Evolutionary conservation across 2,329 filamentous ascomycete genomes (phyloP), one percentile per base, ranked within the genome.

Genomic region (Dothistroma septosporum): DNA sequence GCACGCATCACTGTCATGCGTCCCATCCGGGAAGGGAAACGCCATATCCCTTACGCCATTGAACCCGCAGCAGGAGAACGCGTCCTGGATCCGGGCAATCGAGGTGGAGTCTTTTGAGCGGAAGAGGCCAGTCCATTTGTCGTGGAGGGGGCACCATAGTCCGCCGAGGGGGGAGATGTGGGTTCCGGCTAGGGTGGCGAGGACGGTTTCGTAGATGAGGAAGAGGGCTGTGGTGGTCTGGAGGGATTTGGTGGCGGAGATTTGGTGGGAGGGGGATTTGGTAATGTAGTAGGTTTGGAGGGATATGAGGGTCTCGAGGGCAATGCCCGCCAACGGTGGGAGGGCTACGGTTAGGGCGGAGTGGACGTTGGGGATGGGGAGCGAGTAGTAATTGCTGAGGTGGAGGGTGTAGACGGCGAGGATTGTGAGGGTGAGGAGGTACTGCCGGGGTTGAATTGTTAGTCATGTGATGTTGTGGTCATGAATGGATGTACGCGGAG

Each of bases 51-150:
- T 73, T 31, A 84, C 70, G 4, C 77, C 80, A 58, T 79, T 79
- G 35, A 89, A 77, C 0, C 88, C 88, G 66, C 88, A 91, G 75
- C 88, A 91, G 8, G 81, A 70, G 33, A 89, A 81, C 0, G 80
- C 72, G 69, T 91, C 85, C 68, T 91, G 88, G 55, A 91, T 87
- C 1, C 75, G 73, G 47, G 79, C 76, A 59, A 91, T 82, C 1
- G 78, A 72, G 5, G 69, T 68, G 0, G 64, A 78, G 58, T 89
- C 77, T 61, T 86, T 84, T 0, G 68, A 66, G 0, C 65, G 71
- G 66, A 79, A 90, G 60, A 89, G 69, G 2, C 61, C 64, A 65
- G 78, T 75, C 88, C 88, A 91, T 44, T 71, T 73, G 2, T 76
- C 75, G 9, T 83, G 76, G n/a, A 90, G 73, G 1, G 77, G 75